Evolutionary conservation across 768 basidiomycete species (phyloP), one percentile per base, ranked within the genome.

Genomic region (Leucosporidium creatinivorum): DNA sequence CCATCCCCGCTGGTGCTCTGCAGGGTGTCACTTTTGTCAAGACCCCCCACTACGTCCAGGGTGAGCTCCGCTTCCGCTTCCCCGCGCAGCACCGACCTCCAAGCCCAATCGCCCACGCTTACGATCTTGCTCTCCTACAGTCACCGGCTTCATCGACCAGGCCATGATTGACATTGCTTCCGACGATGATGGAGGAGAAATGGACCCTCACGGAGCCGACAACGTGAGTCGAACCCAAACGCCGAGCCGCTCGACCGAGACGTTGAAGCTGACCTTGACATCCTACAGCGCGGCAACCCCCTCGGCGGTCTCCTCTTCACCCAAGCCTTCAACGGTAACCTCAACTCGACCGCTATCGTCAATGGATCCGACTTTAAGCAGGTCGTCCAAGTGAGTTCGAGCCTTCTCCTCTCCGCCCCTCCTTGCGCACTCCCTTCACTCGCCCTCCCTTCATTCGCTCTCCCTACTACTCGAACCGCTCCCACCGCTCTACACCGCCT

Each of bases 141-240:
- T 87, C 66, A 81, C 81, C 49, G 89, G 87, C 15, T 84, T 82
- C 78, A 80, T 86, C 67, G 80, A 89, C 75, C 88, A 91, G 78
- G 79, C 78, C 5, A 69, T 75, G 56, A 77, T 91, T 69, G 81
- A 87, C 78, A 70, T 90, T 25, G 64, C 76, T 18, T 17, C 76
- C 0, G 77, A 65, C 21, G 89, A 91, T 73, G 83, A 74, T 47
- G 89, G 90, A 70, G 89, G 89, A 65, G 89, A 91, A 66, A 74
- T 67, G 73, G 69, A 89, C 77, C 84, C 87, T n/a, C 85, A 87
- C 69, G 88, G 88, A 67, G 87, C 87, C 68, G 88, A 89, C 19
- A 44, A 44, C 39, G 39, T 58, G n/a, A 30, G 26, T 36, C 61
- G n/a, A 52, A 10, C 39, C 8, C n/a, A 13, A 10, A 5, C 39